Conservation (phyloP, 805 yeast genomes). For the Candida parachauliodes region DNA sequence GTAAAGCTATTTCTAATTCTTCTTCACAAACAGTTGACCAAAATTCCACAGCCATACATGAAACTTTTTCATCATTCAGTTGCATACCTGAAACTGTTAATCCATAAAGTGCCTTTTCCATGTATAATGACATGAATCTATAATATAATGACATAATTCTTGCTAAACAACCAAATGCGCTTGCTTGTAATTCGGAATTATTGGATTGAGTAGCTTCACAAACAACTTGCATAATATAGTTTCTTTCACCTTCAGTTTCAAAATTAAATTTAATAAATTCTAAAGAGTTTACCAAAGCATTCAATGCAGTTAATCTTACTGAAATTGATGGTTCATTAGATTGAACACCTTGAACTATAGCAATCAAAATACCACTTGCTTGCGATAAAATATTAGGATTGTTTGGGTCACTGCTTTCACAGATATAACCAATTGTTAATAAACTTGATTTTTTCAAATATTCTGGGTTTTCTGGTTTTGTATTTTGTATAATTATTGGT, state of each 20-base stretch:
- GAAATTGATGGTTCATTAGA: conserved; percentile 66
- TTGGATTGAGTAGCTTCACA: conserved; percentile 97
- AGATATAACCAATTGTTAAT: conserved; percentile 89
- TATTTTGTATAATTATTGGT: conserved; percentile 78
- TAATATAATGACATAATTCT: conserved; percentile 89
- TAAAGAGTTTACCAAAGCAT: conserved; percentile 86
- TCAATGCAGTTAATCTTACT: conserved; percentile 86
- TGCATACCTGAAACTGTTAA: conserved; percentile 91
- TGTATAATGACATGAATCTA: conserved; percentile 84
- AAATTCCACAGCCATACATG: conserved; percentile 98
- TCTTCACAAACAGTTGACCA: conserved; percentile 99
- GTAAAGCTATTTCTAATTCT: conserved; percentile 76
- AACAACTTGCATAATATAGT: conserved; percentile 96
- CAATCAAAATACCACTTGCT: conserved; percentile 88
- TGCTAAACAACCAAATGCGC: conserved; percentile 94
- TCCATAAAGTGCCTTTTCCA: conserved; percentile 94
- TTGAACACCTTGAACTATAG: conserved; percentile 96
- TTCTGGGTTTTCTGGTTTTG: conserved; percentile 72
- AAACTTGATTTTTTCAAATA: conserved; percentile 83
- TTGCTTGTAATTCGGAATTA: conserved; percentile 78
- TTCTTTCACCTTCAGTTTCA: conserved; percentile 90
- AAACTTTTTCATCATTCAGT: conserved; percentile 75
- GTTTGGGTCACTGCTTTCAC: conserved; percentile 87
- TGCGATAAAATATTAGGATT: conserved; percentile 76
- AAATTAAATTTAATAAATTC: conserved; percentile 87